Evolutionary conservation across 345 rosid species (phyloP), one percentile per base, ranked within the genome.

Genomic region (Gossypium sturtianum): DNA sequence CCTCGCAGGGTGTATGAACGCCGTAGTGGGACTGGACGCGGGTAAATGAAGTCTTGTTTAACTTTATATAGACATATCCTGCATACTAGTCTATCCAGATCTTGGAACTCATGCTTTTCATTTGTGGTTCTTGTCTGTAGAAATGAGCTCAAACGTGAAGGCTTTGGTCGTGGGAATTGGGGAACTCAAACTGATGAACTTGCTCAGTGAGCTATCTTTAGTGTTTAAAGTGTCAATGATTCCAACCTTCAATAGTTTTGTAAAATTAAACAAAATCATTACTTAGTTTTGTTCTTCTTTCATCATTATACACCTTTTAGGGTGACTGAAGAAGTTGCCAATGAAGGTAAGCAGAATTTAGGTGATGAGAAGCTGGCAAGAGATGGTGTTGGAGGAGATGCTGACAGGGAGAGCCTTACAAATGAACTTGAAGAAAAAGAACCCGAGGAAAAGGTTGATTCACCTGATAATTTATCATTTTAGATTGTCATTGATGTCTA

Each of bases 101-200:
- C 75, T 49, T 34, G 10, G 17, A 61, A 51, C 60, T 66, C 2
- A 51, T 58, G 44, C 22, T 43, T 54, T 63, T 12, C 20, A 45
- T 75, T 74, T 41, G n/a, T 45, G 73, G 19, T 77, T 60, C 45
- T 1, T 27, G 53, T 58, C 3, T 45, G 44, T 76, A 94, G 98
- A 49, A 86, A 72, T 80, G 98, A 86, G 76, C 4, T 89, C 17
- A 91, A 92, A 66, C 96, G 98, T 22, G 94, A 89, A 12, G 98
- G 98, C 34, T 77, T 89, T 82, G 98, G 98, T 63, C 93, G 91
- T 72, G 94, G 93, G 65, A 94, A 94, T 82, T 94, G 98, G 98
- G 98, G 96, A 73, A 85, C 87, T 47, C 80, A 85, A 63, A 75
- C 84, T 68, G 97, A 92, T 81, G 99, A 91, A 52, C 66, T 93